phyloP scores from a whole-genome alignment of 495 filamentous ascomycete genomes.

The Terfezia claveryi region DNA sequence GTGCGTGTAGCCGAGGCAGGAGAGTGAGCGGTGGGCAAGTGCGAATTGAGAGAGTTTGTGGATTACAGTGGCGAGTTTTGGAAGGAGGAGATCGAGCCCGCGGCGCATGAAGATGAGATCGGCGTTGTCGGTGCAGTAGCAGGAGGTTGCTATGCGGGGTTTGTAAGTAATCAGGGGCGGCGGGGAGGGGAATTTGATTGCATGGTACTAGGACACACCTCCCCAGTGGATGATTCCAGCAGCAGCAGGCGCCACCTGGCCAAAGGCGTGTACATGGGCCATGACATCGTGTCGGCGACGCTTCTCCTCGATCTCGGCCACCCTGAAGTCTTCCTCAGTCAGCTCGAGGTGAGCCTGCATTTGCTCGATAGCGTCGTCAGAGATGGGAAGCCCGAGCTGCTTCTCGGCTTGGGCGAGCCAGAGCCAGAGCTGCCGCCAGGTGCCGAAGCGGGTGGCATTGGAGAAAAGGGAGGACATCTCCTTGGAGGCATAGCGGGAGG shows the following conservation, averaged over 20 bases:
- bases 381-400: slow-evolving; percentile 41
- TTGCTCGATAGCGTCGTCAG: slow-evolving; percentile 47
- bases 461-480: slow-evolving; percentile 47
- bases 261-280: slow-evolving; percentile 52
- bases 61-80: slow-evolving; percentile 70
- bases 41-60: slow-evolving; percentile 61
- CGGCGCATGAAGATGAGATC: slow-evolving; percentile 69
- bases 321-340: slow-evolving; percentile 56
- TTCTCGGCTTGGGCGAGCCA: slow-evolving; percentile 66
- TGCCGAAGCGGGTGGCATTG: slow-evolving; percentile 43
- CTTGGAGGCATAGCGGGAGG: slow-evolving; percentile 48
- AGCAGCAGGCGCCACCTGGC: slow-evolving; percentile 51
- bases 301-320: slow-evolving; percentile 63
- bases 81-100: slow-evolving; percentile 52
- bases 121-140: slow-evolving; percentile 62
- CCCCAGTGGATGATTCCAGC: slow-evolving; percentile 77
- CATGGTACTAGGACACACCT: slow-evolving; percentile 24
- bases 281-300: slow-evolving; percentile 34
- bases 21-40: slow-evolving; percentile 43
- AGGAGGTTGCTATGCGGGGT: slow-evolving; percentile 25
- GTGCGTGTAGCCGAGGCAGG: slow-evolving; percentile 66
- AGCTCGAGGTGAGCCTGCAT: slow-evolving; percentile 52
- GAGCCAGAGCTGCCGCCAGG: slow-evolving; percentile 64
- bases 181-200: slow-evolving; percentile 14
- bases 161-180: slow-evolving; percentile 5